Conservation (phyloP, 23 red algal genomes). For the Pyropia yezoensis region DNA sequence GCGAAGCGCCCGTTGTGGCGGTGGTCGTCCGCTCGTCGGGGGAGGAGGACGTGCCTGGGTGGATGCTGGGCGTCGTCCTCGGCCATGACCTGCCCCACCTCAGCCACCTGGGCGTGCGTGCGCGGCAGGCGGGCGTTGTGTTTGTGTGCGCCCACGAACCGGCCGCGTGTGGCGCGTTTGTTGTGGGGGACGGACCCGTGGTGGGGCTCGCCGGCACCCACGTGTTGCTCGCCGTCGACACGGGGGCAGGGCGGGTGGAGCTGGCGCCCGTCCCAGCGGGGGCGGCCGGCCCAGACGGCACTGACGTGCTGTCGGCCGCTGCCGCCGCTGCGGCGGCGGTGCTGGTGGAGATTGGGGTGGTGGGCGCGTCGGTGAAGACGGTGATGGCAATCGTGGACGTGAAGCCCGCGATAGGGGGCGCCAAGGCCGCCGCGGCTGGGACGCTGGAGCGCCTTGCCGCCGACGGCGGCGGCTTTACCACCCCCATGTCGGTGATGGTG, state of each 20-base stretch:
- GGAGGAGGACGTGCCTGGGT: slow-evolving; percentile 55
- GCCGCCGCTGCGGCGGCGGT: too few species aligned
- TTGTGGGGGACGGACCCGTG: too few species aligned
- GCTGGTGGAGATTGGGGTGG: background rate
- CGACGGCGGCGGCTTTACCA: slow-evolving; percentile 18
- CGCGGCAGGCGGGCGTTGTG: slow-evolving; percentile 58
- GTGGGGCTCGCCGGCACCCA: too few species aligned
- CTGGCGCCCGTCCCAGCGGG: too few species aligned
- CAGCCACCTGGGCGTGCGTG: slow-evolving; percentile 59
- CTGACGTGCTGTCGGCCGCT: too few species aligned
- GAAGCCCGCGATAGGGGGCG: slow-evolving; percentile 5
- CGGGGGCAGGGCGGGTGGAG: too few species aligned
- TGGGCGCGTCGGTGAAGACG: background rate
- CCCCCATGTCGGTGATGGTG: slow-evolving; percentile 17
- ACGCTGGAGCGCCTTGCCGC: slow-evolving; percentile 14
- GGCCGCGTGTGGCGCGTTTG: slow-evolving; percentile 22
- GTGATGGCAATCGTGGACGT: slow-evolving; percentile 4
- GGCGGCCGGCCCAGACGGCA: too few species aligned
- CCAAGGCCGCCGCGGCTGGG: slow-evolving; percentile 35
- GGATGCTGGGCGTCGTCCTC: slow-evolving; percentile 39
- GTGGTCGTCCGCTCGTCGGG: slow-evolving; percentile 29
- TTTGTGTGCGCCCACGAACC: slow-evolving; percentile 63
- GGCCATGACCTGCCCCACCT: slow-evolving; percentile 57
- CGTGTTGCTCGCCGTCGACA: too few species aligned
- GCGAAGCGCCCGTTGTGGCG: slow-evolving; percentile 2